Conservation (phyloP, 106 monocot species). For the Phalaenopsis equestris region DNA sequence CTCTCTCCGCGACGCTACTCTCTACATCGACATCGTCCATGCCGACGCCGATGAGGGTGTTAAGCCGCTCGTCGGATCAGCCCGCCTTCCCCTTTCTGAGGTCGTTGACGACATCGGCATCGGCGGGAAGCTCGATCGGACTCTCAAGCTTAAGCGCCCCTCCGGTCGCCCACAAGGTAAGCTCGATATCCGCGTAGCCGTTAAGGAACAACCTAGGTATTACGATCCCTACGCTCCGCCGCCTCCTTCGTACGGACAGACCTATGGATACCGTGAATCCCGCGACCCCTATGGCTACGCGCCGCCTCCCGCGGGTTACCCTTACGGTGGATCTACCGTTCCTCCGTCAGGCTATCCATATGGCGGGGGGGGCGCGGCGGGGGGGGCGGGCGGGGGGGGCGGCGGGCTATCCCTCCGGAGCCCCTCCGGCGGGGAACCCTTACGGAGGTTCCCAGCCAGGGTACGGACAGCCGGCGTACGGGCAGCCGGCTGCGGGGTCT, state of each 20-base stretch:
- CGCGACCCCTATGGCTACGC: conserved; percentile 17
- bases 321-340: conserved; percentile 9
- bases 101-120: conserved; percentile 43
- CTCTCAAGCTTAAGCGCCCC: conserved; percentile 59
- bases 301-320: conserved; percentile 16
- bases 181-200: conserved; percentile 39
- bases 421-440: not conserved
- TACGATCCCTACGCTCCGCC: conserved; percentile 18
- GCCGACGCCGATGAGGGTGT: conserved; percentile 35
- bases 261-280: conserved; percentile 20
- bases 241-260: conserved; percentile 32
- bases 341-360: conserved; percentile 10
- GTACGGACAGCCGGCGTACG: conserved; percentile 9
- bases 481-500: conserved; percentile 6
- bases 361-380: not conserved
- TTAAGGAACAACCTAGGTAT: conserved; percentile 32
- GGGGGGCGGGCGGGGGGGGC: conserved; percentile 6
- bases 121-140: conserved; percentile 26
- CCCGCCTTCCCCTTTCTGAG: conserved; percentile 53
- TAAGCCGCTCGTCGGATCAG: conserved; percentile 90
- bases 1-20: conserved; percentile 35
- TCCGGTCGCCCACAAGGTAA: conserved; percentile 68
- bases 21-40: conserved; percentile 77
- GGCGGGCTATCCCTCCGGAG: conserved; percentile 7
- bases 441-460: conserved; percentile 13